These are phyloP conservation scores for Calycina herbarum DNA, from an alignment of 2,329 filamentous ascomycete species.

Conservation along the genomic window DNA sequence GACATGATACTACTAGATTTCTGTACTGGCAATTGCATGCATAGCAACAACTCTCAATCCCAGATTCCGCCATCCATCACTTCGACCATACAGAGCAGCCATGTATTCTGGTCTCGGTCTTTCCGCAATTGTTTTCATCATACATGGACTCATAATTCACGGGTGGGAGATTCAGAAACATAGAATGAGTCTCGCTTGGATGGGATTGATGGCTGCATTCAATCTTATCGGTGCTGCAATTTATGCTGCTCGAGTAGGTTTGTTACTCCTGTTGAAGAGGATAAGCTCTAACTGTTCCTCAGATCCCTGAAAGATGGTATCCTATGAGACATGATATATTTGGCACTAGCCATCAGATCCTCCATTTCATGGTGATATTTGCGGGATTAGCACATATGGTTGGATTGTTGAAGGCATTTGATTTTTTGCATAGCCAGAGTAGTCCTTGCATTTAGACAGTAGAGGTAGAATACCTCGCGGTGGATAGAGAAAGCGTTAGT, in stretches of 20 bases:
- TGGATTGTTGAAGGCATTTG: slow-evolving; percentile 29
- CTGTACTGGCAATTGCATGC: slow-evolving; percentile 40
- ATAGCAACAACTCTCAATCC: slow-evolving; percentile 35
- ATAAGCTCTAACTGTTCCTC: neutral
- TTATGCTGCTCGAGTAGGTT: slow-evolving; percentile 19
- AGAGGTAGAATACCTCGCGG: no score
- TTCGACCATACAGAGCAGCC: slow-evolving; percentile 26
- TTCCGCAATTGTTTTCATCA: slow-evolving; percentile 32
- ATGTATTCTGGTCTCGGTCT: slow-evolving; percentile 32
- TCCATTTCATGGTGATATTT: slow-evolving; percentile 36
- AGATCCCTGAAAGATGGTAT: slow-evolving; percentile 34
- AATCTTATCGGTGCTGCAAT: slow-evolving; percentile 23
- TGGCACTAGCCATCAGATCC: slow-evolving; percentile 35
- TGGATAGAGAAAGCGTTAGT: no score
- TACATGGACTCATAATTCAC: slow-evolving; percentile 28
- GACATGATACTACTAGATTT: neutral
- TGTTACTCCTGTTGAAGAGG: neutral
- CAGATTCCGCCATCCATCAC: slow-evolving; percentile 21
- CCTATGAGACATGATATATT: slow-evolving; percentile 29
- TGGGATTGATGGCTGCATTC: slow-evolving; percentile 17
- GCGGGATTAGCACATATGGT: slow-evolving; percentile 30
- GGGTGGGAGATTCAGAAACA: slow-evolving; percentile 24
- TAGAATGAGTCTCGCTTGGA: slow-evolving; percentile 24
- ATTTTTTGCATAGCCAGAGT: slow-evolving; percentile 17
- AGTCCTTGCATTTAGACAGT: neutral